phyloP scores from a whole-genome alignment of 441 rosid species.

The Mallotus repandus region DNA sequence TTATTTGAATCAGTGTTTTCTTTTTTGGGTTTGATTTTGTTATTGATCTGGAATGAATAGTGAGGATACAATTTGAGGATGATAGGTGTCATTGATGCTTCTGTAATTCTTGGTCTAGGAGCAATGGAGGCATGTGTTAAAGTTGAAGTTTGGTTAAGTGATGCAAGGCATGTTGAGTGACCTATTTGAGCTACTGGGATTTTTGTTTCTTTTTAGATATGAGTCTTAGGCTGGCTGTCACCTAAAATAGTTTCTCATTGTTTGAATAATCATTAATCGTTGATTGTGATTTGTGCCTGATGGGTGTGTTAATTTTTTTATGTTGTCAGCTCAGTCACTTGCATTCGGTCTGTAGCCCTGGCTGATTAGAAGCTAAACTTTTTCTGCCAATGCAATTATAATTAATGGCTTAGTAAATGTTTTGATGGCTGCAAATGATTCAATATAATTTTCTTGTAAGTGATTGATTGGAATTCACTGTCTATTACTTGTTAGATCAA shows the following conservation, averaged over 20 bases:
- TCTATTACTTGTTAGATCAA: neutral
- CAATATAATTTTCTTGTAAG: neutral
- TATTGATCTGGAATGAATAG: conserved; percentile 30
- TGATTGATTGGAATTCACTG: neutral
- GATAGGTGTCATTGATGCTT: neutral
- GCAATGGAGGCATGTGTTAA: neutral
- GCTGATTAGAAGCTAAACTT: conserved; percentile 7
- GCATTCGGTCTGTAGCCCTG: neutral
- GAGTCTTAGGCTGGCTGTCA: conserved; percentile 14
- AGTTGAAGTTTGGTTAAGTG: neutral
- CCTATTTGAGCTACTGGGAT: conserved; percentile 1
- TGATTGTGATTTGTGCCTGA: neutral
- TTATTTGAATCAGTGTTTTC: conserved; percentile 17
- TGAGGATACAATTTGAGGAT: conserved; percentile 12
- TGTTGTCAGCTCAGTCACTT: neutral
- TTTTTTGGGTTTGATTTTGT: conserved; percentile 12
- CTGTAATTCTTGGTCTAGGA: conserved; percentile 1
- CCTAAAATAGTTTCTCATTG: neutral
- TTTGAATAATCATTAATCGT: no score
- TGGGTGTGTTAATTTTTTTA: neutral
- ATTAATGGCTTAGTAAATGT: neutral
- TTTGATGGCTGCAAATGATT: neutral
- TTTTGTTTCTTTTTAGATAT: neutral
- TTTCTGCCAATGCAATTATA: neutral
- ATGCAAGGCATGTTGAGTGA: neutral